These are phyloP conservation scores for Metschnikowia reukaufii DNA, from an alignment of 805 yeast genomes.

Conservation along the genomic window DNA sequence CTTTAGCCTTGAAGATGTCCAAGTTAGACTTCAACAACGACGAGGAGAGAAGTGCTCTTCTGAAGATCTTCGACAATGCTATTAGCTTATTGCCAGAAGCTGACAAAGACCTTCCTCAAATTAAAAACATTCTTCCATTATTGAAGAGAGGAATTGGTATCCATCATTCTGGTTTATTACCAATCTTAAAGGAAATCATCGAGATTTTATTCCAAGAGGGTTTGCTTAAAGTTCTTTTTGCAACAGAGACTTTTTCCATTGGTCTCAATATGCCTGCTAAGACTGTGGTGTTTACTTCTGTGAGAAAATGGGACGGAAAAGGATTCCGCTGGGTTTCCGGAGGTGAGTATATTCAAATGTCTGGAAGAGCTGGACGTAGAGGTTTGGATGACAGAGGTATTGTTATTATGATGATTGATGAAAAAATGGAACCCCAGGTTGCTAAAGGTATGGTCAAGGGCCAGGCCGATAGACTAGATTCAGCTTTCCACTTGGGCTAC, in stretches of 20 bases:
- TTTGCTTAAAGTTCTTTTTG: slow-evolving; percentile 87
- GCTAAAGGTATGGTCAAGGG: slow-evolving; percentile 99
- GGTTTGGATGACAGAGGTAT: slow-evolving; percentile 99
- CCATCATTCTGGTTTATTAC: slow-evolving; percentile 95
- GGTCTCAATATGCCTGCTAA: slow-evolving; percentile 99
- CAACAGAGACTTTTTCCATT: slow-evolving; percentile 97
- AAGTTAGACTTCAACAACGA: slow-evolving; percentile 91
- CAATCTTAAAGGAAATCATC: slow-evolving; percentile 90
- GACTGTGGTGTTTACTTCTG: slow-evolving; percentile 96
- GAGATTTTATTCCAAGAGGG: slow-evolving; percentile 98
- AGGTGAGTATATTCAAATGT: slow-evolving; percentile 99
- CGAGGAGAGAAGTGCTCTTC: slow-evolving; percentile 88
- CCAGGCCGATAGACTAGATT: slow-evolving; percentile 94
- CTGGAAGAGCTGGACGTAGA: slow-evolving; percentile 99
- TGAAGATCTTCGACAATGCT: slow-evolving; percentile 90
- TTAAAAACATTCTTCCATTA: slow-evolving; percentile 84
- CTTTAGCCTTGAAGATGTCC: slow-evolving; percentile 91
- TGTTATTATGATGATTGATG: slow-evolving; percentile 99
- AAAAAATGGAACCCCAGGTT: slow-evolving; percentile 98
- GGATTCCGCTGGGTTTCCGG: slow-evolving; percentile 99
- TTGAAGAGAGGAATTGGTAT: slow-evolving; percentile 96
- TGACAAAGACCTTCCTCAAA: slow-evolving; percentile 92
- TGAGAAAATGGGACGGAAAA: slow-evolving; percentile 97
- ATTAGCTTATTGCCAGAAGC: slow-evolving; percentile 82
- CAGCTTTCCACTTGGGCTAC: slow-evolving; percentile 96